Evolutionary conservation across 2,329 filamentous ascomycete genomes (phyloP), one percentile per base, ranked within the genome.

Genomic region (Aschersonia sp.): DNA sequence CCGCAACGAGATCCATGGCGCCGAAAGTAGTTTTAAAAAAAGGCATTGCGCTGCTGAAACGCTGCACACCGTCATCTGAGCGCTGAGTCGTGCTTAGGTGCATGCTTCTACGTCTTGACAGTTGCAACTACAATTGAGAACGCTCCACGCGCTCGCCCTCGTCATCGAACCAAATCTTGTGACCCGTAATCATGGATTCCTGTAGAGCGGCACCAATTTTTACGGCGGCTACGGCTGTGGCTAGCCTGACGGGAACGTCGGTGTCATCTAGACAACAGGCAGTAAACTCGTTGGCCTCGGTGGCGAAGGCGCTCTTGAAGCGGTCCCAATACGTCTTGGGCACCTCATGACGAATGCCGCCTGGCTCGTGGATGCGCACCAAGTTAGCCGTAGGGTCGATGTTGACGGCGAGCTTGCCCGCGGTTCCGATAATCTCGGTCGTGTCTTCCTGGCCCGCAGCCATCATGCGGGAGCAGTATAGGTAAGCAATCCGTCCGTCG

Each of bases 381-480:
- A 80, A 64, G 49, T 75, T 74, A 3, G 59, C 62, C 43, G 65
- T 64, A 2, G 79, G 79, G 50, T 78, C 72, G 5, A 67, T 70
- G 55, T 84, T 84, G 51, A 84, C 68, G 1, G 69, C 64, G 5
- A 84, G 56, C 59, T 83, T 84, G 41, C 80, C 79, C 54, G 73
- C 69, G 1, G 80, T 84, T 9, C 80, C 81, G 48, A 84, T 79
- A 52, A 84, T 74, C 62, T 84, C 79, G 0, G 80, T 82, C 50
- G 71, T 75, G 58, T 84, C 81, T 51, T 82, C 75, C 60, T 84
- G 80, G 0, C 81, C 81, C 0, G 76, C 73, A 0, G 79, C 76
- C 74, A 84, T 84, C 75, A 83, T 84, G 10, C 80, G 69, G 7
- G 69, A 75, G 42, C 69, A 71, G 60, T 80, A 84, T 51, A 82